These are phyloP conservation scores for Skeletonema costatum DNA, from an alignment of 108 stramenopile genomes.

Conservation along the genomic window DNA sequence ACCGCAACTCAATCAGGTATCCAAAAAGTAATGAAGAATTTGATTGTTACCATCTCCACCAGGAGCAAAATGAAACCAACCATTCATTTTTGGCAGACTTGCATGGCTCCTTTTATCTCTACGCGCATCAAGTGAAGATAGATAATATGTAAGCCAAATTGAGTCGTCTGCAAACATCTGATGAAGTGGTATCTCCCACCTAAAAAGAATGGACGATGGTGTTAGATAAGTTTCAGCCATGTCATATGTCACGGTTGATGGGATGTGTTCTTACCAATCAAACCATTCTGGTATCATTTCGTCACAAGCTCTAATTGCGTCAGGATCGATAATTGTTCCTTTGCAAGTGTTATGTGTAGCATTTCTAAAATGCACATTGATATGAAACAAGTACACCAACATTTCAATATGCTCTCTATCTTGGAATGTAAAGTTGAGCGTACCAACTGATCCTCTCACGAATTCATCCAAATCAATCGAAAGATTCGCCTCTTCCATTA, in stretches of 20 bases:
- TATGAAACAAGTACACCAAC: constrained; percentile 16
- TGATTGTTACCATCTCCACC: constrained; percentile 12
- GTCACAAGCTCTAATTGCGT: neutral
- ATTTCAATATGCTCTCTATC: neutral
- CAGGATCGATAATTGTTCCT: neutral
- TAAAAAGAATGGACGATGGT: too few species aligned
- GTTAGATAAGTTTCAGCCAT: too few species aligned
- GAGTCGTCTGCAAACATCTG: constrained; percentile 31
- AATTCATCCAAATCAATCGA: neutral
- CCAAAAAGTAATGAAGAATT: constrained; percentile 18
- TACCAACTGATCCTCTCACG: constrained; percentile 11
- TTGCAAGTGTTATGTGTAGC: neutral
- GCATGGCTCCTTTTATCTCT: neutral
- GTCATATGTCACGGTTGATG: too few species aligned
- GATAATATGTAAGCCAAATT: constrained; percentile 8
- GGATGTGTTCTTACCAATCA: neutral
- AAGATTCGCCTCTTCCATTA: constrained; percentile 12
- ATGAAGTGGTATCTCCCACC: constrained; percentile 5
- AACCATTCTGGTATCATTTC: neutral
- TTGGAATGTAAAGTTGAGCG: constrained; percentile 8
- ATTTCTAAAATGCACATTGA: neutral
- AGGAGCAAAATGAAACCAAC: constrained; percentile 25
- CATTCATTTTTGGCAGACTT: constrained; percentile 1
- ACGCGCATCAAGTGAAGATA: constrained; percentile 1
- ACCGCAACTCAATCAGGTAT: neutral